Percentiles rank a stretch among this genome's conserved stretches.
Evolutionary conservation across 768 basidiomycete genomes (phyloP).

Genomic region (Dentipellis sp.): DNA sequence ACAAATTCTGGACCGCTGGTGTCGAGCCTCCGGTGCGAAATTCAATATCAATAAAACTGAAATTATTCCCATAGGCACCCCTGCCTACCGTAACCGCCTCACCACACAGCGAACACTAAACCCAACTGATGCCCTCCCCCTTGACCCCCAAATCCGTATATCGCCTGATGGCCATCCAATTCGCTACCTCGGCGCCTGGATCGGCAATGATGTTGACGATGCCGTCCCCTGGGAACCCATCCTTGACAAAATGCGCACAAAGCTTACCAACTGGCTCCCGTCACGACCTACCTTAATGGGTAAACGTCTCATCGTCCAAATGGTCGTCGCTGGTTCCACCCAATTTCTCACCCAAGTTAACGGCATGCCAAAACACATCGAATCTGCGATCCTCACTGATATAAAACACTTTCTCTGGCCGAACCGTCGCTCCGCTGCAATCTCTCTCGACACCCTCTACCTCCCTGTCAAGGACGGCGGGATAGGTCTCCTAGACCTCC

Average conservation of each 20-base stretch:
- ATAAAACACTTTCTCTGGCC: constrained; percentile 16
- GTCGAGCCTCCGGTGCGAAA: constrained; percentile 28
- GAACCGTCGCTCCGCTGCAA: neutral
- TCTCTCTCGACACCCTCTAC: neutral
- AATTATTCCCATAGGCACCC: constrained; percentile 25
- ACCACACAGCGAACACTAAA: neutral
- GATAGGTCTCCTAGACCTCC: constrained; percentile 6
- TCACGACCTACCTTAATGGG: constrained; percentile 11
- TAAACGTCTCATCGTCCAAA: constrained; percentile 12
- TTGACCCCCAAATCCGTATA: neutral
- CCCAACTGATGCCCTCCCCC: neutral
- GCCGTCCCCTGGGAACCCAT: constrained; percentile 1
- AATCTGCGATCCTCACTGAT: neutral
- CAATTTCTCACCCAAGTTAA: constrained; percentile 20
- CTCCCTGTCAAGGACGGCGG: constrained; percentile 1
- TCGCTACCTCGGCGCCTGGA: neutral
- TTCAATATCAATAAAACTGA: constrained; percentile 35
- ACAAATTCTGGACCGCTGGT: constrained; percentile 29
- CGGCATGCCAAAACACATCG: constrained; percentile 17
- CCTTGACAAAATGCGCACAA: neutral
- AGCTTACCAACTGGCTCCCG: neutral
- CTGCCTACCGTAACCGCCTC: constrained; percentile 4
- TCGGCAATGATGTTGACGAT: neutral
- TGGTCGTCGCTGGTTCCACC: constrained; percentile 16
- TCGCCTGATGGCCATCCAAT: neutral